Base-by-base conservation (phyloP, 805 yeast species). In the Saccharomycopsis amapae region DNA sequence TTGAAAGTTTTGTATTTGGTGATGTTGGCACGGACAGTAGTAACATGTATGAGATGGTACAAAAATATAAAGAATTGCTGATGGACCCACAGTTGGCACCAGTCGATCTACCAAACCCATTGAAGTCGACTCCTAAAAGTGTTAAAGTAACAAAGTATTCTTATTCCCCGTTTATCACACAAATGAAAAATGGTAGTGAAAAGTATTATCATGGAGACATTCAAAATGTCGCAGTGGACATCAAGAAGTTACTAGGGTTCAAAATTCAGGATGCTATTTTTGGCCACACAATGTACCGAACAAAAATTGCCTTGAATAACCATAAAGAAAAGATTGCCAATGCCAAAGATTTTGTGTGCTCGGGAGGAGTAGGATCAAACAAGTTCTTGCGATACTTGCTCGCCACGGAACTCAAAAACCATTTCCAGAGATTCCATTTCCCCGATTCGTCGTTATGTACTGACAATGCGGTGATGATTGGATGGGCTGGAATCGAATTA, bases 401-500 rank as follows among this genome's bases (percentile, higher is more conserved):
- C 4, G 55, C 58, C 40, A 53, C 57, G 1, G 67, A 69, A 3
- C 61, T 78, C n/a, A 43, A 62, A 3, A n/a, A 25, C 20, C 62
- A 40, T 54, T 56, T 68, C 56, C 45, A 61, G n/a, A 54, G 59
- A 1, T 76, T 79, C 38, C 75, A 76, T 53, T 86, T 79, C 55
- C 96, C 97, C 0, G 78, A 76, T 18, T 66, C 79, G 2, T 63
- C 71, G 1, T 65, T 88, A 49, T 93, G 98, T 59, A 87, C 97
- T 0, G 98, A 93, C 58, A 93, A 93, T 61, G 95, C 97, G 0
- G 76, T 87, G 2, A 93, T 93, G 98, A 93, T 93, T 43, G 98
- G 96, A 1, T 86, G 94, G 79, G 95, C 97, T 0, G 98, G 97
- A 0, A 85, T 90, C 6, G 96, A 90, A 60, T 63, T 89, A 17